Conservation (phyloP, 1,139 yeast species). For the Yamadazyma songkhlaensis region DNA sequence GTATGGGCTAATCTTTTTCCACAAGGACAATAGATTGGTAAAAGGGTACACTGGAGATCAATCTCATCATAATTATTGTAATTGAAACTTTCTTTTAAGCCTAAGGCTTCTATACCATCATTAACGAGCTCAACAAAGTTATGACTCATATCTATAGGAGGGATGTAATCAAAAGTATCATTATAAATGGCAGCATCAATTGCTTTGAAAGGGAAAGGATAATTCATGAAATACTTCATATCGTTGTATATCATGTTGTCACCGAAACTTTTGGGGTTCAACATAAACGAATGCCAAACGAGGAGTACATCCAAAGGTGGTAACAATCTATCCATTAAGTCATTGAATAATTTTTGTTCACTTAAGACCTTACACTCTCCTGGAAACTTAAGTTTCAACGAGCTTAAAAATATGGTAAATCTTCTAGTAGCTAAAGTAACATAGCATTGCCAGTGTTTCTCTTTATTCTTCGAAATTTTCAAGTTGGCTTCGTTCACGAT, state of each 20-base stretch:
- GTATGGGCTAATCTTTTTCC: slow-evolving; percentile 10
- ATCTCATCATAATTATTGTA: neutral
- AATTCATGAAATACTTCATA: slow-evolving; percentile 19
- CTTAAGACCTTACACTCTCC: too few species aligned
- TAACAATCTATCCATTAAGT: neutral
- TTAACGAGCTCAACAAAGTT: neutral
- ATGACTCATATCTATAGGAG: slow-evolving; percentile 1
- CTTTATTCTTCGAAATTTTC: slow-evolving; percentile 3
- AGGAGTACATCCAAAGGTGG: slow-evolving; percentile 27
- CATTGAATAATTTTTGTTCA: neutral
- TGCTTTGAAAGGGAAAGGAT: slow-evolving; percentile 27
- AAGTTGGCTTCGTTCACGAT: neutral
- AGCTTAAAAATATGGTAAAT: slow-evolving; percentile 25
- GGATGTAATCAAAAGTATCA: slow-evolving; percentile 5
- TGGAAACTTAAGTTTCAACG: slow-evolving; percentile 6
- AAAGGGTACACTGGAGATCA: slow-evolving; percentile 4
- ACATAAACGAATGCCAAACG: slow-evolving; percentile 35
- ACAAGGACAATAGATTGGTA: slow-evolving; percentile 12
- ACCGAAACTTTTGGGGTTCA: slow-evolving; percentile 20
- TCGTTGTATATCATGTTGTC: slow-evolving; percentile 25
- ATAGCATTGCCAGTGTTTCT: slow-evolving; percentile 29
- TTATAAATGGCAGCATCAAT: slow-evolving; percentile 21
- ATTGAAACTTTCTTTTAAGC: neutral
- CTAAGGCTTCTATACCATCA: neutral
- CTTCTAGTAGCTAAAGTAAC: slow-evolving; percentile 28